These are phyloP conservation scores for Raffaelea ambrosiae DNA, from an alignment of 2,329 filamentous ascomycete species.

Conservation along the genomic window DNA sequence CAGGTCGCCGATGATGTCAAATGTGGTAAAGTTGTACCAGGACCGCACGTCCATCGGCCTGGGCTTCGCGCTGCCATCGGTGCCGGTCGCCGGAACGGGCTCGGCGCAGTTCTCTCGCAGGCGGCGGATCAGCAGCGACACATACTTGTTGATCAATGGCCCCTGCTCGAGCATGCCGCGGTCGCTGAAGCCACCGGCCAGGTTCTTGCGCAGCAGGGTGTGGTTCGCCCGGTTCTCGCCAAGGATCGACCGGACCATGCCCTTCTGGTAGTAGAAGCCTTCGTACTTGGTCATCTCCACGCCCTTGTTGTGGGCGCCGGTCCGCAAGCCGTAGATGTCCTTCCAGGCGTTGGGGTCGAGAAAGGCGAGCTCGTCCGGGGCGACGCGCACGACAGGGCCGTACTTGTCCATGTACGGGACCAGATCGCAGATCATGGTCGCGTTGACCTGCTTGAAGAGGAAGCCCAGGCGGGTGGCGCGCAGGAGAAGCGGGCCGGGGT, in stretches of 20 bases:
- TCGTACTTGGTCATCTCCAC: slow-evolving; percentile 9
- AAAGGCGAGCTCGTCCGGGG: slow-evolving; percentile 37
- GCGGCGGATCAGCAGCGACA: slow-evolving; percentile 23
- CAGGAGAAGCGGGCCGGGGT: slow-evolving; percentile 21
- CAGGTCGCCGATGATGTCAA: too few species aligned
- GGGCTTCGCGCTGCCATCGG: background rate
- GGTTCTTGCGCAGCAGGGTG: slow-evolving; percentile 19
- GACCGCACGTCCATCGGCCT: background rate
- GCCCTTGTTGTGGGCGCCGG: slow-evolving; percentile 2
- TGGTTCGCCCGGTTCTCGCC: slow-evolving; percentile 16
- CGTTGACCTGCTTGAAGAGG: too few species aligned
- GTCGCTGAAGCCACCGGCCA: slow-evolving; percentile 30
- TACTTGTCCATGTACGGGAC: slow-evolving; percentile 12
- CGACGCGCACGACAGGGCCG: slow-evolving; percentile 34
- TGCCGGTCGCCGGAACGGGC: too few species aligned
- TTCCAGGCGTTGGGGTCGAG: slow-evolving; percentile 25
- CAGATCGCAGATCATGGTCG: slow-evolving; percentile 10
- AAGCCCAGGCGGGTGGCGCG: slow-evolving; percentile 13
- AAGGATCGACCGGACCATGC: slow-evolving; percentile 3
- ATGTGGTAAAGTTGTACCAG: slow-evolving; percentile 22
- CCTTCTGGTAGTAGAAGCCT: slow-evolving; percentile 3
- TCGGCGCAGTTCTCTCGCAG: slow-evolving; percentile 6
- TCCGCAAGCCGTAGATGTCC: slow-evolving; percentile 27
- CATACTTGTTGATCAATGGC: slow-evolving; percentile 26
- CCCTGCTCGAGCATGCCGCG: slow-evolving; percentile 29